These are phyloP conservation scores for Hypoxylon rubiginosum DNA, from an alignment of 2,329 filamentous ascomycete genomes.

Conservation along the genomic window DNA sequence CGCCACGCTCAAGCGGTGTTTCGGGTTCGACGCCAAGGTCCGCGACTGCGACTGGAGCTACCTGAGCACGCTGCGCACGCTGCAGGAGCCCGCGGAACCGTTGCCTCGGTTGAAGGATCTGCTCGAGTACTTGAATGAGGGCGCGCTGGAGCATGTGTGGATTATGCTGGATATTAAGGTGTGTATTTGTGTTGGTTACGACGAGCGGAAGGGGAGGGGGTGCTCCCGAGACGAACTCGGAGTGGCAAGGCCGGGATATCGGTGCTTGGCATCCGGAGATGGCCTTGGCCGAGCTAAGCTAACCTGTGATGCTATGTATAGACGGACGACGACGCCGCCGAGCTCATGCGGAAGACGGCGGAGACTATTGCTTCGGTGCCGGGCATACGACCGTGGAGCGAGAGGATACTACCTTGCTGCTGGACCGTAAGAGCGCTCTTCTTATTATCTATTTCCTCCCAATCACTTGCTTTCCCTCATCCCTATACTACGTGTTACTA, in stretches of 20 bases:
- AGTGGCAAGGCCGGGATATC: too few species aligned
- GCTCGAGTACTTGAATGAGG: constrained; percentile 76
- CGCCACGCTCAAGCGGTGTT: constrained; percentile 82
- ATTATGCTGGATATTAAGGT: constrained; percentile 91
- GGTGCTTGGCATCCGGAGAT: too few species aligned
- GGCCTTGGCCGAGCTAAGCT: constrained; percentile 1
- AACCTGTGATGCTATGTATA: constrained; percentile 50
- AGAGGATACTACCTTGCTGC: constrained; percentile 82
- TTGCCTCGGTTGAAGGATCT: constrained; percentile 84
- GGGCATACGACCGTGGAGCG: constrained; percentile 72
- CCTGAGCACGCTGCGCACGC: constrained; percentile 75
- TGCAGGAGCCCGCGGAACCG: constrained; percentile 74
- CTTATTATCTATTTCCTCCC: neutral
- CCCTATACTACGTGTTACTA: neutral
- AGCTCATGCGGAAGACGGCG: constrained; percentile 78
- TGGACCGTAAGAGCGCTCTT: constrained; percentile 74
- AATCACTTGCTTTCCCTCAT: neutral
- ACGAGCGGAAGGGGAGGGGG: too few species aligned
- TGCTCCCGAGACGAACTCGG: too few species aligned
- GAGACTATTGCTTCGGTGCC: constrained; percentile 69
- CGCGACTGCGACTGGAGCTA: constrained; percentile 83
- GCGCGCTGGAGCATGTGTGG: constrained; percentile 79
- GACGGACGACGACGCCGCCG: constrained; percentile 77
- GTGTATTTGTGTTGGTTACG: constrained; percentile 30
- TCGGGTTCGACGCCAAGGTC: constrained; percentile 79